Conservation (phyloP, 2,329 filamentous ascomycete genomes). For the Fusarium pininemorale region DNA sequence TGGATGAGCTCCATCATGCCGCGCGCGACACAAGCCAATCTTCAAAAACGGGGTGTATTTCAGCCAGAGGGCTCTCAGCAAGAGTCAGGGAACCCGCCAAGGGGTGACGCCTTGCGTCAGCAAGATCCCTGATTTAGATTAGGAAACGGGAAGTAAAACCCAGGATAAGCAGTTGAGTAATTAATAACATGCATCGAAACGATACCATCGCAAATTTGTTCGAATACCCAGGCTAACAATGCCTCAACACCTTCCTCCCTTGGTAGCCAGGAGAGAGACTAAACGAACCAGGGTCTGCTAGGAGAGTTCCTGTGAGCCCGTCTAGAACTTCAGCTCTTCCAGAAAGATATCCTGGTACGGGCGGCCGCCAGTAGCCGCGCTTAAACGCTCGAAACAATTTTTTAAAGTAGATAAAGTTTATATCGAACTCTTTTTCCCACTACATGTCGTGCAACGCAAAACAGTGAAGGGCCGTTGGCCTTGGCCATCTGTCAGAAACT, state of each 20-base stretch:
- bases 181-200: conserved; percentile 2
- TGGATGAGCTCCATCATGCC: conserved; percentile 37
- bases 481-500: conserved; percentile 12
- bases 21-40: conserved; percentile 28
- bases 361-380: conserved; percentile 22
- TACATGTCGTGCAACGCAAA: not conserved
- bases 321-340: conserved; percentile 7
- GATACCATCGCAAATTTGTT: conserved; percentile 1
- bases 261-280: conserved; percentile 13
- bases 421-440: conserved; percentile 7
- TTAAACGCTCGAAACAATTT: conserved; percentile 27
- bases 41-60: conserved; percentile 17
- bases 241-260: conserved; percentile 30
- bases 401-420: conserved; percentile 10
- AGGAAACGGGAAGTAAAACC: conserved; percentile 31
- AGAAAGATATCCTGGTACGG: not conserved
- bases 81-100: conserved; percentile 37
- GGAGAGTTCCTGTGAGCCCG: conserved; percentile 1
- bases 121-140: conserved; percentile 41
- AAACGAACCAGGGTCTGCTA: conserved; percentile 16
- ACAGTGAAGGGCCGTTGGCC: conserved; percentile 11
- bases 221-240: not conserved
- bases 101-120: conserved; percentile 38
- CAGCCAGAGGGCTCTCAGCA: conserved; percentile 10
- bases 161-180: conserved; percentile 13